Base-by-base conservation (phyloP, 169 alveolate genomes). In the Plasmodium cynomolgi region DNA sequence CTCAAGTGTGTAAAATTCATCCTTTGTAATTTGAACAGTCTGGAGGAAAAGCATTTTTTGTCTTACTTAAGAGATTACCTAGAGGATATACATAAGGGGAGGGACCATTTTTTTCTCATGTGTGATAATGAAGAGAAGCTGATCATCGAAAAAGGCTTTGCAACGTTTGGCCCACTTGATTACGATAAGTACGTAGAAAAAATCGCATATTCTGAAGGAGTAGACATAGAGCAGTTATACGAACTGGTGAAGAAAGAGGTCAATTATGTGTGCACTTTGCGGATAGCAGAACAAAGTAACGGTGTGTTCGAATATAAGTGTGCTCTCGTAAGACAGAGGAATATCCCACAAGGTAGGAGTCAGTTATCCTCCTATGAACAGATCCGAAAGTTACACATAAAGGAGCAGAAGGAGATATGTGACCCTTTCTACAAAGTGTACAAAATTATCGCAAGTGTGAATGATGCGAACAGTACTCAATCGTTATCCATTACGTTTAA, bases 301-400 rank as follows among this genome's bases (percentile, higher is more conserved):
- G 94, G 94, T 0, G 88, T 90, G 15, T 90, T 44, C 54, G 94
- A 90, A 68, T 90, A 90, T 50, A 90, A 90, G 34, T 56, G 81
- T 31, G 20, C 68, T 77, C 73, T 86, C 7, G 26, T 86, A 26
- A 41, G n/a, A 5, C 39, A 34, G 26, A 72, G 29, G 33, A 17
- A 8, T 26, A 15, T 26, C 7, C 39, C n/a, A 0, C 77, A 2
- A 26, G 7, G 37, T 68, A 68, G 1, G 6, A 23, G 8, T 26
- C 7, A 68, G 6, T 5, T 44, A 26, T 72, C 54, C 54, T 72
- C 54, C 54, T 72, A 72, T 72, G 83, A 68, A 37, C 34, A 83
- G 31, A 23, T 83, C 29, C 26, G 34, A 39, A 34, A 58, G 11
- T 4, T 11, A 13, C 39, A 71, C 47, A 23, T 68, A 1, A 83